Evolutionary conservation across 2,329 filamentous ascomycete species (phyloP).

Genomic region (Trichoderma sp.): DNA sequence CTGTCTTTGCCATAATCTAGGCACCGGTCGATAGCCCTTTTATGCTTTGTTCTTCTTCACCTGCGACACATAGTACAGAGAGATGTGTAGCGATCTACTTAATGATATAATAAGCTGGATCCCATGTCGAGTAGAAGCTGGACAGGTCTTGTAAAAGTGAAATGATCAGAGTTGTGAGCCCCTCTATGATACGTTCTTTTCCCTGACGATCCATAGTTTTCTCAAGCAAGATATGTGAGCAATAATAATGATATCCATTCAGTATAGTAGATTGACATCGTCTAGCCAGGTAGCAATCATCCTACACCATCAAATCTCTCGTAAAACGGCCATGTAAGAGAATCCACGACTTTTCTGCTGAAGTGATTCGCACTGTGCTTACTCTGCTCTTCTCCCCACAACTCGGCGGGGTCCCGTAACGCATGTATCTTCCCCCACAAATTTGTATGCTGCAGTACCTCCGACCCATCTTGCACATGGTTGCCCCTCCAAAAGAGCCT

Average conservation of each 20-base stretch:
- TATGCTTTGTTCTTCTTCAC: neutral
- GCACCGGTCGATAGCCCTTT: neutral
- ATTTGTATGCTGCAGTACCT: conserved; percentile 21
- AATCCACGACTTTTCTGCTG: neutral
- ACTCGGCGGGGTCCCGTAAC: neutral
- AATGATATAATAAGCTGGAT: neutral
- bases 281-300: too few species aligned
- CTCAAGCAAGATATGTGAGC: neutral
- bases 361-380: too few species aligned
- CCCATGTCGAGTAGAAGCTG: neutral
- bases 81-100: neutral
- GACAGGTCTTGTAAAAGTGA: neutral
- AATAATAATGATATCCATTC: neutral
- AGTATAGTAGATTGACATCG: too few species aligned
- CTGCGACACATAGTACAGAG: neutral
- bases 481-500: neutral
- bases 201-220: neutral
- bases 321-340: neutral
- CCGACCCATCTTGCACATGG: conserved; percentile 11
- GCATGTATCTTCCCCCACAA: neutral
- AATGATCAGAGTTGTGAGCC: neutral
- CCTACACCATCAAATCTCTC: too few species aligned
- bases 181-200: neutral
- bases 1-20: neutral
- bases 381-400: neutral